phyloP scores from a whole-genome alignment of 1,284 basidiomycete genomes.

The Cryptococcus depauperatus region DNA sequence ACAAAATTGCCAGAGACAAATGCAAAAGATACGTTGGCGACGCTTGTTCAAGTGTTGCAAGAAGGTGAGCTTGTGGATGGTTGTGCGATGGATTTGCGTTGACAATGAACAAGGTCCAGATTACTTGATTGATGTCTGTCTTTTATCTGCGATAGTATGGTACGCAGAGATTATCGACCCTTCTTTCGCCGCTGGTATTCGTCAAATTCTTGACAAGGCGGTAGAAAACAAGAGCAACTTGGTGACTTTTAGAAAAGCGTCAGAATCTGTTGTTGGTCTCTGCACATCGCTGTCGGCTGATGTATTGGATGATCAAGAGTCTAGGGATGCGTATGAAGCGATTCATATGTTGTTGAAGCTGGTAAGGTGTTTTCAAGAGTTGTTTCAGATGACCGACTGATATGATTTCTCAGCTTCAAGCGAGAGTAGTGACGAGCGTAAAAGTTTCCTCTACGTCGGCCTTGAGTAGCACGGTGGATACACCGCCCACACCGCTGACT shows the following conservation, averaged over 20 bases:
- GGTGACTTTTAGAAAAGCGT: slow-evolving; percentile 15
- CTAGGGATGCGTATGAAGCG: slow-evolving; percentile 17
- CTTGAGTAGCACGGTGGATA: neutral
- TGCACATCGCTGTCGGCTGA: slow-evolving; percentile 10
- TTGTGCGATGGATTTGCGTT: neutral
- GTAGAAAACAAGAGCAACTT: slow-evolving; percentile 15
- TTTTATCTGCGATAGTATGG: slow-evolving; percentile 24
- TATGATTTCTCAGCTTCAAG: slow-evolving; percentile 12
- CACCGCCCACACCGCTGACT: neutral
- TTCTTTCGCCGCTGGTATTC: slow-evolving; percentile 17
- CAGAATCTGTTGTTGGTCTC: slow-evolving; percentile 16
- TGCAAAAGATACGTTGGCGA: neutral
- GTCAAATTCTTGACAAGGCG: slow-evolving; percentile 17
- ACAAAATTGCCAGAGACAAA: neutral
- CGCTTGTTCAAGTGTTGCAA: slow-evolving; percentile 14
- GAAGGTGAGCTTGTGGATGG: slow-evolving; percentile 16
- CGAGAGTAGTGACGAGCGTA: slow-evolving; percentile 7
- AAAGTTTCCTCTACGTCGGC: no score
- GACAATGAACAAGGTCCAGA: slow-evolving; percentile 21
- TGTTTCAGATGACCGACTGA: neutral
- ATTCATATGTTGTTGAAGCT: slow-evolving; percentile 22
- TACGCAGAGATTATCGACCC: slow-evolving; percentile 26
- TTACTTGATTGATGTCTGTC: slow-evolving; percentile 27
- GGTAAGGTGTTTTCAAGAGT: no score
- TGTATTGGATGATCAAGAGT: slow-evolving; percentile 18